These are phyloP conservation scores for Colletotrichum tofieldiae DNA, from an alignment of 2,329 filamentous ascomycete species.

Conservation along the genomic window DNA sequence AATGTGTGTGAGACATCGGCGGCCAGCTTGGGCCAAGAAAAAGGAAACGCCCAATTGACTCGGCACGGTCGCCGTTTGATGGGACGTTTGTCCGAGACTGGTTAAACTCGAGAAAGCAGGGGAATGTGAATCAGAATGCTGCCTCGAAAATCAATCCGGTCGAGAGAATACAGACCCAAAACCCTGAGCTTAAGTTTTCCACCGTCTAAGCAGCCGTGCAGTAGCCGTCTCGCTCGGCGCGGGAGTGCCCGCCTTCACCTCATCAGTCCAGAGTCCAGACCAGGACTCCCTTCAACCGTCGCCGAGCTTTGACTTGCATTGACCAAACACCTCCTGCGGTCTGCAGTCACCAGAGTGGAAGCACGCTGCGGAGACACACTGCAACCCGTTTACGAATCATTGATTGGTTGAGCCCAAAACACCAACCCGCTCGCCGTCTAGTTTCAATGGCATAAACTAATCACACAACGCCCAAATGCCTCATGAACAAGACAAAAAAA, in stretches of 20 bases:
- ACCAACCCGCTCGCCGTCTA: slow-evolving; percentile 23
- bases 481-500: slow-evolving; percentile 32
- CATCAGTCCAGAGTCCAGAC: slow-evolving; percentile 18
- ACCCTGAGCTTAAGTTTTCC: neutral
- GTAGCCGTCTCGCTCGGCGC: slow-evolving; percentile 13
- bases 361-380: neutral
- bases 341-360: neutral
- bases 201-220: slow-evolving; percentile 19
- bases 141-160: neutral
- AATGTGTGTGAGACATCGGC: slow-evolving; percentile 11
- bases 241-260: slow-evolving; percentile 28
- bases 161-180: neutral
- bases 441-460: slow-evolving; percentile 43
- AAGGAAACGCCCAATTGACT: neutral
- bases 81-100: neutral
- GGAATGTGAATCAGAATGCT: neutral
- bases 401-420: slow-evolving; percentile 31
- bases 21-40: slow-evolving; percentile 3
- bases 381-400: slow-evolving; percentile 11
- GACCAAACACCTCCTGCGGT: neutral
- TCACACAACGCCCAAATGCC: slow-evolving; percentile 47
- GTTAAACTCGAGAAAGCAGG: too few species aligned
- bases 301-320: slow-evolving; percentile 8
- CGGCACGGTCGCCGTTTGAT: neutral
- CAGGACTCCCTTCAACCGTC: slow-evolving; percentile 9